Conservation (phyloP, 305 asterid genomes). For the Euphrasia arctica region DNA sequence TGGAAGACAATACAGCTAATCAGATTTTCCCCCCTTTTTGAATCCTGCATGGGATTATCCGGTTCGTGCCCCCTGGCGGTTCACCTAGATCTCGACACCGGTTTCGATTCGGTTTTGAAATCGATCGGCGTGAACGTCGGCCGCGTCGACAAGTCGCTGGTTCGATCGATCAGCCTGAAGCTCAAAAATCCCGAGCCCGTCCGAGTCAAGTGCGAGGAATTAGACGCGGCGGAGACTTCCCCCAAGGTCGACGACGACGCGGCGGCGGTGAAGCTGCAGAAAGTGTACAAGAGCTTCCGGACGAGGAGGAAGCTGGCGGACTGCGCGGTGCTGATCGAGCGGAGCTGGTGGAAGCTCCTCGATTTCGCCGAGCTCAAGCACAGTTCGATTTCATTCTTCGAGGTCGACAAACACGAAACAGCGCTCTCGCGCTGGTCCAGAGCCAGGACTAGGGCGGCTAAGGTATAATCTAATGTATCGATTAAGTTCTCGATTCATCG, state of each 20-base stretch:
- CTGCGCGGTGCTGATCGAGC: conserved; percentile 83
- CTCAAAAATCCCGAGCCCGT: conserved; percentile 25
- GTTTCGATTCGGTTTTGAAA: conserved; percentile 44
- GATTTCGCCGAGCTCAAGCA: conserved; percentile 94
- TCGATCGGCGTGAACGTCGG: conserved; percentile 34
- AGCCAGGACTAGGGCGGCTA: conserved; percentile 93
- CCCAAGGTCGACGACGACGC: conserved; percentile 23
- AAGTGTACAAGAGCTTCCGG: conserved; percentile 78
- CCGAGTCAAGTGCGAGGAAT: conserved; percentile 5
- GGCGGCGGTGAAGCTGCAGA: conserved; percentile 79
- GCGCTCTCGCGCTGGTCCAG: conserved; percentile 94
- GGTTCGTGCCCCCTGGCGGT: conserved; percentile 58
- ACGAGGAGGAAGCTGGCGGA: conserved; percentile 81
- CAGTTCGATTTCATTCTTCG: conserved; percentile 87
- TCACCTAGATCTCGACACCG: conserved; percentile 47
- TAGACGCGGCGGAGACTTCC: conserved; percentile 50
- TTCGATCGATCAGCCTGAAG: conserved; percentile 36
- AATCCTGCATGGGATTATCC: conserved; percentile 71
- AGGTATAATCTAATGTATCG: conserved; percentile 34
- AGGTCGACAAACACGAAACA: conserved; percentile 76
- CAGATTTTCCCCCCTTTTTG: background rate
- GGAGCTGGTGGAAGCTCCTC: conserved; percentile 84
- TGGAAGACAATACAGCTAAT: no score
- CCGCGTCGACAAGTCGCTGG: conserved; percentile 21
- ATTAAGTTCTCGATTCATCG: no score